Evolutionary conservation across 164 flowering plant species (phyloP).

Genomic region (Tinospora cordifolia): DNA sequence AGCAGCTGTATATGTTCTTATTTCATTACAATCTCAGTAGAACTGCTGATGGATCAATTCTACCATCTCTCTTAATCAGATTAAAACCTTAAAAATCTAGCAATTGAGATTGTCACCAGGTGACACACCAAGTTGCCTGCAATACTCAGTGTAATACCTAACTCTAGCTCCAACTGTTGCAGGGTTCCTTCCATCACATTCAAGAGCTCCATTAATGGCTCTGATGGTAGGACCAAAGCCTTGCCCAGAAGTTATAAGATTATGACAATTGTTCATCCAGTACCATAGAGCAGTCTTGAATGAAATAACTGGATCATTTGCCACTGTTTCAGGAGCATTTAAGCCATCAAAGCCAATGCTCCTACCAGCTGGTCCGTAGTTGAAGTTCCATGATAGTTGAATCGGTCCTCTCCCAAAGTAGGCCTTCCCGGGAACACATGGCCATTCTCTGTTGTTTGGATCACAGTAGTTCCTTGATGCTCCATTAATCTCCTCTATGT

Average conservation of each 20-base stretch:
- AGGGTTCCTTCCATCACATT: slow-evolving; percentile 23
- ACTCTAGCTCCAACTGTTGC: slow-evolving; percentile 19
- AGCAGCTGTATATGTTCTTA: too few species aligned
- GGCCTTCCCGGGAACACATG: slow-evolving; percentile 23
- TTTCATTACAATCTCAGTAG: too few species aligned
- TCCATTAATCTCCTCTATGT: slow-evolving; percentile 33
- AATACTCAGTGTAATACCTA: slow-evolving; percentile 23
- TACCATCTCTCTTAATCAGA: too few species aligned
- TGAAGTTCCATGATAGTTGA: slow-evolving; percentile 35
- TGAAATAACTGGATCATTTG: slow-evolving; percentile 18
- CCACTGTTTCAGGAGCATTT: slow-evolving; percentile 29
- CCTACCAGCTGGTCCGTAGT: slow-evolving; percentile 32
- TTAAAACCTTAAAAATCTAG: slow-evolving; percentile 7
- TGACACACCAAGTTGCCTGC: slow-evolving; percentile 24
- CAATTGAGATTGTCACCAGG: slow-evolving; percentile 32
- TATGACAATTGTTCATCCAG: slow-evolving; percentile 36
- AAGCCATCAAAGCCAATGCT: slow-evolving; percentile 34
- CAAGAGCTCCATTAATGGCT: slow-evolving; percentile 28
- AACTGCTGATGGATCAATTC: too few species aligned
- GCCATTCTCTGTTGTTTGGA: slow-evolving; percentile 18
- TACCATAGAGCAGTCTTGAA: slow-evolving; percentile 39
- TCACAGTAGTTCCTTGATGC: slow-evolving; percentile 27
- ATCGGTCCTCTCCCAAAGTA: slow-evolving; percentile 36
- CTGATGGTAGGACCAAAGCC: slow-evolving; percentile 38
- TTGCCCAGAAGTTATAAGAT: slow-evolving; percentile 21